Evolutionary conservation across 179 eudicot genomes (phyloP).

Genomic region (Beta corolliflora): DNA sequence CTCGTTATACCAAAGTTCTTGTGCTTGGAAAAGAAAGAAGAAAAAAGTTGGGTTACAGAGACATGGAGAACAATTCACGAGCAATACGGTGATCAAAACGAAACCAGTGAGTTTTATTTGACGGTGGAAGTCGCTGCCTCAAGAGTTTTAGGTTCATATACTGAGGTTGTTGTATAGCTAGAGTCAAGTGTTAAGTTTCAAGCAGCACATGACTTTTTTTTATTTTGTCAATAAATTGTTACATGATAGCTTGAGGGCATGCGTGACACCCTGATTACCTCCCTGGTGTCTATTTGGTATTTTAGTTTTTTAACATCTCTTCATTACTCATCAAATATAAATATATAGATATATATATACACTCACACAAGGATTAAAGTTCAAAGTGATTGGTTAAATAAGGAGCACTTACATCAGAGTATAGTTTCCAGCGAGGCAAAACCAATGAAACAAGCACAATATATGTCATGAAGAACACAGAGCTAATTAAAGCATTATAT

Average conservation of each 20-base stretch:
- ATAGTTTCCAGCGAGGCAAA: neutral
- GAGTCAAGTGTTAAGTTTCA: neutral
- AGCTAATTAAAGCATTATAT: neutral
- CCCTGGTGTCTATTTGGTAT: too few species aligned
- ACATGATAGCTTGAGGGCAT: neutral
- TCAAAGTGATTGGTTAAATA: neutral
- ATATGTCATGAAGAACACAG: neutral
- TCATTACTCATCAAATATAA: neutral
- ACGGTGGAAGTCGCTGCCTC: neutral
- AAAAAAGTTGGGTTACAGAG: neutral
- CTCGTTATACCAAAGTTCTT: neutral
- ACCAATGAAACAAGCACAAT: neutral
- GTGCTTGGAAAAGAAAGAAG: neutral
- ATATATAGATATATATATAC: neutral
- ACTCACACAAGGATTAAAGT: neutral
- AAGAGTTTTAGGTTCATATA: neutral
- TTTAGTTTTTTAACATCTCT: neutral
- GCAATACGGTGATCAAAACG: neutral
- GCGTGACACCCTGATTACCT: neutral
- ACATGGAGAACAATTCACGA: neutral
- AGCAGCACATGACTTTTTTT: neutral
- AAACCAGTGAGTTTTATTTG: neutral
- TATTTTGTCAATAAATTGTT: neutral
- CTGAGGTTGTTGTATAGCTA: neutral
- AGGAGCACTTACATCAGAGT: neutral